Evolutionary conservation across 257 asterid species (phyloP).

Genomic region (Fraxinus pennsylvanica): DNA sequence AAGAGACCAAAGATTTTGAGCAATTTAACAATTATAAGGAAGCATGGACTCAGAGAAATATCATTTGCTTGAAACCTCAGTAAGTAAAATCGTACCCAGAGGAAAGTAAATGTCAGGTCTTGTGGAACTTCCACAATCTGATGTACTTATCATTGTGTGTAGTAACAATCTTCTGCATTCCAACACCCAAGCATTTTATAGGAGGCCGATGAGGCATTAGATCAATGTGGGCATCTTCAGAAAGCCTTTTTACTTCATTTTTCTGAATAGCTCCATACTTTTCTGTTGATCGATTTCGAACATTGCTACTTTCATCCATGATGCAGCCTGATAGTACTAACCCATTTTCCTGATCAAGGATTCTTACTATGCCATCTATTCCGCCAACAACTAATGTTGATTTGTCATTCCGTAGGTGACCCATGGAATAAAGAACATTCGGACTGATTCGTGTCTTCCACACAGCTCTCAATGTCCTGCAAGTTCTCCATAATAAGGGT

Average conservation of each 20-base stretch:
- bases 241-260: conserved; percentile 51
- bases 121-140: conserved; percentile 67
- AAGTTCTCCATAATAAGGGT: conserved; percentile 9
- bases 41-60: not conserved
- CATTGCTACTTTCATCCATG: conserved; percentile 43
- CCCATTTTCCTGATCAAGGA: conserved; percentile 73
- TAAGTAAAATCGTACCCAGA: not conserved
- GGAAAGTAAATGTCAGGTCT: conserved; percentile 24
- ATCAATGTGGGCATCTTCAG: conserved; percentile 61
- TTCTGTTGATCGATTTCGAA: conserved; percentile 29
- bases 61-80: not conserved
- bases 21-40: not conserved
- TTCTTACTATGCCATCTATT: conserved; percentile 82
- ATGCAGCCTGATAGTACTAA: conserved; percentile 64
- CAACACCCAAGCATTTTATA: conserved; percentile 76
- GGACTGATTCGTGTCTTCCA: conserved; percentile 82
- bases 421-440: conserved; percentile 70
- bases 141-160: conserved; percentile 54
- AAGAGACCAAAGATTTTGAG: not conserved
- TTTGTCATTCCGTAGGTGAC: conserved; percentile 60
- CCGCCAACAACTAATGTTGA: conserved; percentile 84
- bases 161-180: conserved; percentile 91
- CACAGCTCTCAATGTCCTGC: conserved; percentile 52
- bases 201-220: conserved; percentile 69
- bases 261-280: conserved; percentile 37